Evolutionary conservation across 2,329 filamentous ascomycete species (phyloP), one percentile per base, ranked within the genome.

Genomic region (Xylariales sp.): DNA sequence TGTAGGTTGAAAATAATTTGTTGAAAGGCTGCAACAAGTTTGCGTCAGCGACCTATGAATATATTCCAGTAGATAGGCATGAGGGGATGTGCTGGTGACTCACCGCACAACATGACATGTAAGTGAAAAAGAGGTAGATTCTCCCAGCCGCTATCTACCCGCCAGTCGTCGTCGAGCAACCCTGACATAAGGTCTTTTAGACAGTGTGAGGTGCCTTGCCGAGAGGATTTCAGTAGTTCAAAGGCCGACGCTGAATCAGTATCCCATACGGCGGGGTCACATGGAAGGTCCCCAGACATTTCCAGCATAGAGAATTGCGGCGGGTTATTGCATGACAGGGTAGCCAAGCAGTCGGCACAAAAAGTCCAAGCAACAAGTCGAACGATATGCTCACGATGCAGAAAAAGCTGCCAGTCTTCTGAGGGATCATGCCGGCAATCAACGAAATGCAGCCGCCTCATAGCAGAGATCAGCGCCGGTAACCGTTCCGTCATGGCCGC

Each of bases 261-360:
- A 11, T 38, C 35, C 35, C 35, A 38, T 1, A 38, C 5, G 4
- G n/a, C 3, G 5, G 21, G 21, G 22, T 28, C 27, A 20, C 44
- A 46, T 5, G 44, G 44, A 9, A 46, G 44, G 14, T 46, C 36
- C 9, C 44, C 41, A 10, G 31, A 20, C 37, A 46, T 44, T 24
- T 46, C 44, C 18, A 40, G 12, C 7, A 44, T 2, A 5, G 44
- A 40, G 12, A 46, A 40, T 2, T 24, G 18, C 1, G 44, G 44
- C 0, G 44, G 41, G 8, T 34, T 35, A 18, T 46, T 46, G 24
- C 33, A 46, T n/a, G 36, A 41, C 18, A 44, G 24, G 7, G 41
- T 44, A 14, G 24, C 31, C 21, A 46, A 37, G 5, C 36, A 44
- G 19, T 44, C 42, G 2, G 33, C 27, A 16, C 36, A 37, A 9